A percentile compares a stretch with the other conserved stretches of the same genome.
These are phyloP conservation scores for Abrus precatorius DNA, from an alignment of 306 rosid species.

Conservation along the genomic window DNA sequence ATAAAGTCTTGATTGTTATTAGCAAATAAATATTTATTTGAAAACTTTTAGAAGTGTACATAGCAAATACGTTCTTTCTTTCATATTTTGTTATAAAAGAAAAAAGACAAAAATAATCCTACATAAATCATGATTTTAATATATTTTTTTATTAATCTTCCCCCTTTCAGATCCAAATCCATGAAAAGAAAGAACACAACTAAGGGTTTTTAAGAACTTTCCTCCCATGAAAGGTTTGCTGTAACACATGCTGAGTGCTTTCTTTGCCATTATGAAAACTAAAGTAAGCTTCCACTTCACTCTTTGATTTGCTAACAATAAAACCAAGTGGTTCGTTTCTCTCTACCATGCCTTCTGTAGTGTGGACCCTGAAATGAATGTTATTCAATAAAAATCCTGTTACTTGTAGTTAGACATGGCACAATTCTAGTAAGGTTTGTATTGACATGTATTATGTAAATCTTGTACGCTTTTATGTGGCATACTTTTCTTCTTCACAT, in stretches of 20 bases:
- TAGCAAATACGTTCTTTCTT: too few relatives aligned
- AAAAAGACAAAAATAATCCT: too few relatives aligned
- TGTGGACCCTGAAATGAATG: constrained; percentile 45
- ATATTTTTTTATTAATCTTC: neutral
- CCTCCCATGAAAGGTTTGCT: neutral
- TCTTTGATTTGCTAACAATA: constrained; percentile 39
- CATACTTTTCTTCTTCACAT: constrained; percentile 44
- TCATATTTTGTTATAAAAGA: too few relatives aligned
- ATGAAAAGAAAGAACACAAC: neutral
- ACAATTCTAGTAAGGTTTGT: neutral
- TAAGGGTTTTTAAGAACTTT: neutral
- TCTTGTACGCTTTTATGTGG: constrained; percentile 18
- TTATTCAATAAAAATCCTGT: constrained; percentile 46
- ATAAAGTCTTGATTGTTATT: too few relatives aligned
- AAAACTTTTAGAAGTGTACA: neutral
- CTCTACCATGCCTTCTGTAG: constrained; percentile 36
- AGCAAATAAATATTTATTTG: too few relatives aligned
- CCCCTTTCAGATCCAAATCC: neutral
- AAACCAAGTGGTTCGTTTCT: constrained; percentile 15
- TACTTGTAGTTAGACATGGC: too few relatives aligned
- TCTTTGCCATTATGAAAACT: neutral
- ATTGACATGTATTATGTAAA: constrained; percentile 37
- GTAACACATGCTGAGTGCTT: constrained; percentile 19
- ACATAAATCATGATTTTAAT: too few relatives aligned
- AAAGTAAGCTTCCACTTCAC: constrained; percentile 45